Conservation (phyloP, 2,329 filamentous ascomycete species). For the Domatiomyces catenatus region DNA sequence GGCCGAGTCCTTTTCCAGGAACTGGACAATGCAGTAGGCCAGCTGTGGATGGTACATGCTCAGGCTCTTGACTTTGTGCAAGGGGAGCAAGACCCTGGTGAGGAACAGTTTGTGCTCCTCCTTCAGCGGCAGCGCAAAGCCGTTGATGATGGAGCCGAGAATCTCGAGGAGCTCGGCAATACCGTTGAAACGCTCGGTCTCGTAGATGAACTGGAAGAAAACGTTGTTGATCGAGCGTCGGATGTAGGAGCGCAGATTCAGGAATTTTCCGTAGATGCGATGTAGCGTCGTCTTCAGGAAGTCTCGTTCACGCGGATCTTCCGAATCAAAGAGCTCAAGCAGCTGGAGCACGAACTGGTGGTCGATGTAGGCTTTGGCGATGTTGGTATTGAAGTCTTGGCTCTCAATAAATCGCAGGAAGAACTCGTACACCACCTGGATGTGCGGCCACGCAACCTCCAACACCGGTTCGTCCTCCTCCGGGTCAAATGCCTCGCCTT, state of each 20-base stretch:
- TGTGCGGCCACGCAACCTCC: constrained; percentile 97
- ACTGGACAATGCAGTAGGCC: constrained; percentile 97
- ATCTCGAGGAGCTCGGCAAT: constrained; percentile 96
- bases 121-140: constrained; percentile 88
- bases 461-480: constrained; percentile 97
- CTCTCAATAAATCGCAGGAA: constrained; percentile 98
- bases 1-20: constrained; percentile 91
- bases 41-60: constrained; percentile 99
- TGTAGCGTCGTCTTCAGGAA: constrained; percentile 97
- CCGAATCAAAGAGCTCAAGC: constrained; percentile 94
- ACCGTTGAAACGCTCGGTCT: constrained; percentile 95
- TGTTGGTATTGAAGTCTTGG: constrained; percentile 99
- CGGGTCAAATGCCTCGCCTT: constrained; percentile 94
- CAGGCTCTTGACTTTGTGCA: constrained; percentile 96
- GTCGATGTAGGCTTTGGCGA: constrained; percentile 96
- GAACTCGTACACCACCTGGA: constrained; percentile 98
- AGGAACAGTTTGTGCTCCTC: constrained; percentile 98
- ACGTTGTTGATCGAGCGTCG: constrained; percentile 98
- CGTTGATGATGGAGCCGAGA: constrained; percentile 95
- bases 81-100: constrained; percentile 75
- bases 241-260: constrained; percentile 94
- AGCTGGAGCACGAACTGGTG: constrained; percentile 91
- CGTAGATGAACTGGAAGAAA: constrained; percentile 98
- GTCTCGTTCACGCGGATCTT: constrained; percentile 89
- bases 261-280: constrained; percentile 96